These are phyloP conservation scores for Penicillium polonicum DNA, from an alignment of 2,329 filamentous ascomycete genomes.

Conservation along the genomic window DNA sequence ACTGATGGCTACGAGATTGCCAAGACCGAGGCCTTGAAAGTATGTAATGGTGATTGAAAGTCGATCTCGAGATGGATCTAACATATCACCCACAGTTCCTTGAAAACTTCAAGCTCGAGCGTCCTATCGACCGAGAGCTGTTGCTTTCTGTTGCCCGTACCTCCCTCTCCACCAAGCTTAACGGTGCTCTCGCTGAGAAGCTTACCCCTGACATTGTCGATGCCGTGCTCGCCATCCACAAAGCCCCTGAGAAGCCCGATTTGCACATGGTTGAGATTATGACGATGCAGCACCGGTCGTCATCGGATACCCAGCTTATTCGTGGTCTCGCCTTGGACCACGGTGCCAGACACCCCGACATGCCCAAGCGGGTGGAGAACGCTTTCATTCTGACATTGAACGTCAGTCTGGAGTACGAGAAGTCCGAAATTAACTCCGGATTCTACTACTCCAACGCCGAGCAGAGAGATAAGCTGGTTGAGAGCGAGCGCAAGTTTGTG, in stretches of 20 bases:
- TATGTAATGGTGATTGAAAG: constrained; percentile 34
- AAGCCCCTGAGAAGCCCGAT: constrained; percentile 86
- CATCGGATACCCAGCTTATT: constrained; percentile 94
- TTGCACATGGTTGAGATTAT: constrained; percentile 99
- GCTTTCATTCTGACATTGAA: constrained; percentile 94
- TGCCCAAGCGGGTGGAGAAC: constrained; percentile 95
- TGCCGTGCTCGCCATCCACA: constrained; percentile 90
- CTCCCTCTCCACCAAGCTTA: constrained; percentile 92
- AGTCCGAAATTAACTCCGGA: constrained; percentile 97
- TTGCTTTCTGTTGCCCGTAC: constrained; percentile 90
- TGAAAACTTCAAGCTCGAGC: constrained; percentile 85
- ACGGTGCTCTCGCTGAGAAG: constrained; percentile 80
- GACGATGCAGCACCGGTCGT: constrained; percentile 99
- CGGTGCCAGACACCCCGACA: constrained; percentile 93
- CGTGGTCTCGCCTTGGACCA: constrained; percentile 90
- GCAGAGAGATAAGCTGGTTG: constrained; percentile 95
- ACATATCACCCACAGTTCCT: constrained; percentile 64
- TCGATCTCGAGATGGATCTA: constrained; percentile 11
- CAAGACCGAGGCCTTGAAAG: constrained; percentile 87
- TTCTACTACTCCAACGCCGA: constrained; percentile 99
- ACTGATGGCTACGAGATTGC: constrained; percentile 97
- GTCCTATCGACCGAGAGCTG: constrained; percentile 88
- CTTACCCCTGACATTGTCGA: constrained; percentile 95
- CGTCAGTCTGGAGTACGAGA: constrained; percentile 96
- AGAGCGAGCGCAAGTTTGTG: constrained; percentile 93